phyloP scores from a whole-genome alignment of 495 filamentous ascomycete genomes.

The Rhizodiscina lignyota region DNA sequence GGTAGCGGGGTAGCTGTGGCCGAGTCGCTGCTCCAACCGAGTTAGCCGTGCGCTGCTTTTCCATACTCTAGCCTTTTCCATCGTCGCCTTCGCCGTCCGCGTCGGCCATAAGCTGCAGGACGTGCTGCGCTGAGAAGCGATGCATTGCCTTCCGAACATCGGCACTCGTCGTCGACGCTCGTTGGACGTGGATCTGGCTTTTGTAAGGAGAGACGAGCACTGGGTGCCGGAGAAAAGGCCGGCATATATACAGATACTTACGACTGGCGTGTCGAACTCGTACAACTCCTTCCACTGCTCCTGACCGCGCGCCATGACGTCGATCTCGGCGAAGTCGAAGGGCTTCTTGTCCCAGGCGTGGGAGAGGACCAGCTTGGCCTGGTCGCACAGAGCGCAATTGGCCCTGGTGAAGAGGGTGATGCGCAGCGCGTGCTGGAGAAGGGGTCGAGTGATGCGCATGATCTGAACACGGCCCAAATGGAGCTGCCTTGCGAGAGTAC shows the following conservation, averaged over 20 bases:
- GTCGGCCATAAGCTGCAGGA: slow-evolving; percentile 52
- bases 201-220: slow-evolving; percentile 4
- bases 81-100: no score
- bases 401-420: slow-evolving; percentile 72
- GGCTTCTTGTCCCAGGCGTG: slow-evolving; percentile 49
- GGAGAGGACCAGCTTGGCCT: slow-evolving; percentile 55
- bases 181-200: slow-evolving; percentile 42
- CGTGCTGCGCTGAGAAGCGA: slow-evolving; percentile 52
- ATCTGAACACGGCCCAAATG: neutral
- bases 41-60: no score
- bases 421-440: slow-evolving; percentile 35
- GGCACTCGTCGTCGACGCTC: slow-evolving; percentile 31
- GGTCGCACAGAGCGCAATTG: slow-evolving; percentile 63
- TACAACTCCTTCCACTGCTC: slow-evolving; percentile 65
- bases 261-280: slow-evolving; percentile 81
- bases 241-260: slow-evolving; percentile 23
- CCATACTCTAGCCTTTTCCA: no score
- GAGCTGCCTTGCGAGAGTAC: no score
- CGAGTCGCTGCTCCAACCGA: no score
- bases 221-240: neutral
- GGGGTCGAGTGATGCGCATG: slow-evolving; percentile 11
- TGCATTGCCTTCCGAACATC: slow-evolving; percentile 71
- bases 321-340: slow-evolving; percentile 63
- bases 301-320: slow-evolving; percentile 52
- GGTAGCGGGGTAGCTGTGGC: no score